phyloP scores from a whole-genome alignment of 2,329 filamentous ascomycete species.

The Xylaria polymorpha region DNA sequence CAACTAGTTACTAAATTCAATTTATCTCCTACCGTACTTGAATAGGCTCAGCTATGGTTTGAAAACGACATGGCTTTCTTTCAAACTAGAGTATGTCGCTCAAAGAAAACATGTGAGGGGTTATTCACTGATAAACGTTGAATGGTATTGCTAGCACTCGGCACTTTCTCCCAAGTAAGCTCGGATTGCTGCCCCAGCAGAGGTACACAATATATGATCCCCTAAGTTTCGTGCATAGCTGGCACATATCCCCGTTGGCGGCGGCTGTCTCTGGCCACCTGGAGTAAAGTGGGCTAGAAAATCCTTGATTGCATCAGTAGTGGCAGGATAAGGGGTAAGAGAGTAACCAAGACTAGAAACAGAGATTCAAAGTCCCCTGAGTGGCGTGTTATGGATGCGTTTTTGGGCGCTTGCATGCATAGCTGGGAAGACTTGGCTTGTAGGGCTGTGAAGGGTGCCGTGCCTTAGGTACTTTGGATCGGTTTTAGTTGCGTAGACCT shows the following conservation, averaged over 20 bases:
- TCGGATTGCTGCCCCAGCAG: not conserved
- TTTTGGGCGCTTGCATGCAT: constrained; percentile 28
- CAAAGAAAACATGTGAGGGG: not conserved
- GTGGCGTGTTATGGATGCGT: not conserved
- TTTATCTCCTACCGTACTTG: not conserved
- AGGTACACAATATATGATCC: not conserved
- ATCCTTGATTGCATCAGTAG: not conserved
- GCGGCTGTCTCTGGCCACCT: not conserved
- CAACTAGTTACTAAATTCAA: not conserved
- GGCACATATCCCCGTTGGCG: constrained; percentile 4
- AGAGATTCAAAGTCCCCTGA: constrained; percentile 2
- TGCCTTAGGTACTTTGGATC: not conserved
- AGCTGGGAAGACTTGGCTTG: constrained; percentile 7
- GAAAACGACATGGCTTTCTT: not conserved
- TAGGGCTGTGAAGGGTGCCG: constrained; percentile 32
- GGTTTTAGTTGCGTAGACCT: not conserved
- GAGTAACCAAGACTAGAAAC: constrained; percentile 6
- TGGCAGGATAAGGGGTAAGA: not conserved
- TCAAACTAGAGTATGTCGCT: not conserved
- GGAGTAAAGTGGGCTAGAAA: not conserved
- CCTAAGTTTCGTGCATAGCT: not conserved
- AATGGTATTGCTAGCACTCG: not conserved
- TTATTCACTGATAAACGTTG: not conserved
- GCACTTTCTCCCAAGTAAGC: not conserved
- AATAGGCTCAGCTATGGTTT: not conserved